phyloP scores from a whole-genome alignment of 1,139 yeast species.

The Pichia sp. region DNA sequence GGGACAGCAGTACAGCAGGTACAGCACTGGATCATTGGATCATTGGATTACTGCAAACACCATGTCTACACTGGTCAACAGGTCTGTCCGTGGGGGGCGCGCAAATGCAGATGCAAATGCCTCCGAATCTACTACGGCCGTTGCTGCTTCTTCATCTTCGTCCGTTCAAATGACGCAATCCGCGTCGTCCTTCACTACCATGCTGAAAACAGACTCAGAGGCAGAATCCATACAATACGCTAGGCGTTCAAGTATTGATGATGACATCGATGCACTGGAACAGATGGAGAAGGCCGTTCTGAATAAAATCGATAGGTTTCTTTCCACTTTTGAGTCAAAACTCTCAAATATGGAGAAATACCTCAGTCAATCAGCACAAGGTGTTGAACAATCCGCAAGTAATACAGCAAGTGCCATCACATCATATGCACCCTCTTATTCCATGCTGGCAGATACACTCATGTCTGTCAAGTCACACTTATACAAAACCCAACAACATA shows the following conservation, averaged over 20 bases:
- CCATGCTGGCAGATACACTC: slow-evolving; percentile 27
- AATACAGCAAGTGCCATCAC: slow-evolving; percentile 5
- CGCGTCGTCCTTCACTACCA: background rate
- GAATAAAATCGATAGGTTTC: slow-evolving; percentile 44
- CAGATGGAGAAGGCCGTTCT: slow-evolving; percentile 43
- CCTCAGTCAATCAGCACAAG: slow-evolving; percentile 27
- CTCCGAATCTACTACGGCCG: too few relatives aligned
- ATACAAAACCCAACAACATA: slow-evolving; percentile 19
- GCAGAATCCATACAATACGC: background rate
- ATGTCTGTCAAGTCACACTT: slow-evolving; percentile 19
- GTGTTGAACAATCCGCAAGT: slow-evolving; percentile 5
- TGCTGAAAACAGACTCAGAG: background rate
- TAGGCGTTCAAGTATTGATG: background rate
- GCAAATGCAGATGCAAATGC: too few relatives aligned
- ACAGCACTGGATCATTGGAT: too few relatives aligned
- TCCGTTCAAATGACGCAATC: too few relatives aligned
- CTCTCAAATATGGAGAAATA: slow-evolving; percentile 46
- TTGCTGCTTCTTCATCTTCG: too few relatives aligned
- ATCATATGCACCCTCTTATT: slow-evolving; percentile 8
- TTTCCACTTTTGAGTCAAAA: slow-evolving; percentile 47
- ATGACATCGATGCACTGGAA: slow-evolving; percentile 6
- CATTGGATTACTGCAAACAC: too few relatives aligned
- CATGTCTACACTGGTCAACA: too few relatives aligned
- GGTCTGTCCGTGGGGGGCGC: too few relatives aligned
- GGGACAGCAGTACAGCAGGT: too few relatives aligned